Evolutionary conservation across 164 flowering plant genomes (phyloP).

Genomic region (Warburgia ugandensis): DNA sequence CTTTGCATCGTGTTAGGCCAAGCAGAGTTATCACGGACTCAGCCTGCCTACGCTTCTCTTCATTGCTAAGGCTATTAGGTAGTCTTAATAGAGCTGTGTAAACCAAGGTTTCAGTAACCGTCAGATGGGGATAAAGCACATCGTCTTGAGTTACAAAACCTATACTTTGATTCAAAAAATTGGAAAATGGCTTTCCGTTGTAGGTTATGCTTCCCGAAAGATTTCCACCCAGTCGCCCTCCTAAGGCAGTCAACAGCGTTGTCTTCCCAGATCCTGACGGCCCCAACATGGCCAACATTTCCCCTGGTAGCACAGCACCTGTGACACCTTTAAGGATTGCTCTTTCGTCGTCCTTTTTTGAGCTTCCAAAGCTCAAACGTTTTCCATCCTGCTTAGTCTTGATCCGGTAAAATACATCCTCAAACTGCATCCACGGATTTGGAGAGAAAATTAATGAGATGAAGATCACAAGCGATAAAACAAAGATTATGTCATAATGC

Average conservation of each 20-base stretch:
- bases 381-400: conserved; percentile 11
- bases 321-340: conserved; percentile 51
- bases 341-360: conserved; percentile 19
- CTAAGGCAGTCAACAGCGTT: conserved; percentile 59
- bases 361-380: neutral
- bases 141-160: conserved; percentile 84
- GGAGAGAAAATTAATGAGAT: too few relatives aligned
- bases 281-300: conserved; percentile 72
- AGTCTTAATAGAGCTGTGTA: conserved; percentile 65
- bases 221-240: conserved; percentile 43
- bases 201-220: conserved; percentile 49
- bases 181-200: conserved; percentile 52
- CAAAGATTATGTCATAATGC: too few relatives aligned
- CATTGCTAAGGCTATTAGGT: conserved; percentile 36
- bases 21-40: conserved; percentile 42
- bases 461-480: too few relatives aligned
- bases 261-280: conserved; percentile 92
- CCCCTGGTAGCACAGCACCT: conserved; percentile 65
- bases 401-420: conserved; percentile 43
- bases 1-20: conserved; percentile 42
- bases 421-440: too few relatives aligned
- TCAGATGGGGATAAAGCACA: conserved; percentile 53
- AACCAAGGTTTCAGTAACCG: conserved; percentile 58
- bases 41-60: conserved; percentile 41
- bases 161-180: conserved; percentile 39